These are phyloP conservation scores for Zoysia matrella DNA, from an alignment of 202 grass and related monocot genomes.

Conservation along the genomic window DNA sequence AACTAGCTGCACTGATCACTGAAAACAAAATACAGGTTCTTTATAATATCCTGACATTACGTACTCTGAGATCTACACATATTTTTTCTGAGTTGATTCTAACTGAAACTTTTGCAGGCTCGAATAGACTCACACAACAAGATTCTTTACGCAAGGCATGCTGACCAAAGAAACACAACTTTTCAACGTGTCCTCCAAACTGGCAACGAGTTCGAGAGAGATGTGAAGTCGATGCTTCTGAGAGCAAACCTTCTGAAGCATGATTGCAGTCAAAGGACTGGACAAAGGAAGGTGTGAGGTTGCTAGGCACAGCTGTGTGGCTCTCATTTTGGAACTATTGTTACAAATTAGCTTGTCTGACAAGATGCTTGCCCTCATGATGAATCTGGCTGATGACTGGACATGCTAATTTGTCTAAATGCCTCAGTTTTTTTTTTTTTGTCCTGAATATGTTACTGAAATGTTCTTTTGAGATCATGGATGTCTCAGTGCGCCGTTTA, in stretches of 20 bases:
- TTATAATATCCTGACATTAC: background rate
- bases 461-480: slow-evolving; percentile 21
- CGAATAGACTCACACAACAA: too few species aligned
- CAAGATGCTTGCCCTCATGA: slow-evolving; percentile 14
- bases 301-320: background rate
- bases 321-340: slow-evolving; percentile 38
- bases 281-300: slow-evolving; percentile 51
- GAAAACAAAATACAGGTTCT: slow-evolving; percentile 84
- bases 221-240: too few species aligned
- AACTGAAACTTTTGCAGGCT: slow-evolving; percentile 22
- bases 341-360: too few species aligned
- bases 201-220: too few species aligned
- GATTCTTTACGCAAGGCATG: too few species aligned
- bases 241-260: too few species aligned
- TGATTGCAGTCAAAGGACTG: too few species aligned
- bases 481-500: slow-evolving; percentile 22
- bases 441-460: background rate
- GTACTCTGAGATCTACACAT: background rate
- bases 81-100: background rate
- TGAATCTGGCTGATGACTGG: background rate
- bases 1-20: slow-evolving; percentile 80
- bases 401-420: slow-evolving; percentile 11
- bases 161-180: too few species aligned
- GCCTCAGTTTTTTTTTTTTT: background rate
- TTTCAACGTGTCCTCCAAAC: too few species aligned